These are phyloP conservation scores for Flaveria trinervia DNA, from an alignment of 129 eudicot genomes.

Conservation along the genomic window DNA sequence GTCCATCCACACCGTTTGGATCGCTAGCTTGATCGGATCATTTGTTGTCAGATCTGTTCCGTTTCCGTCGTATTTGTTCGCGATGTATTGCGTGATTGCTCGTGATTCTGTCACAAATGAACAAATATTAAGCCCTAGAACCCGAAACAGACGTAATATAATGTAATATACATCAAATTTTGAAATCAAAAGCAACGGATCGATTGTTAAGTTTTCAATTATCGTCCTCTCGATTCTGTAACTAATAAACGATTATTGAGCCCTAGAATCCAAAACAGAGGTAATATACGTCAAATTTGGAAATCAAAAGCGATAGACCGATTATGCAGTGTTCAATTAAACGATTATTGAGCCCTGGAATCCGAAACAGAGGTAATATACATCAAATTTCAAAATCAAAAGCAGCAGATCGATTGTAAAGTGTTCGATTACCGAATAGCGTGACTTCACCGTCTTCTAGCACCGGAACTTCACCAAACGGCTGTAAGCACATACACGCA, in stretches of 20 bases:
- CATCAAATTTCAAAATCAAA: background rate
- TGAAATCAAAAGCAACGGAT: background rate
- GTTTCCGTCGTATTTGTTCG: conserved; percentile 42
- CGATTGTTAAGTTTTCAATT: background rate
- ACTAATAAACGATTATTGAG: too few relatives aligned
- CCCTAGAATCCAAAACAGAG: background rate
- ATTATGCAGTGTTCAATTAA: background rate
- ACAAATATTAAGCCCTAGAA: background rate
- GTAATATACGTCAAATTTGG: background rate
- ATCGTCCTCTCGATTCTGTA: too few relatives aligned
- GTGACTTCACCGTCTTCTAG: conserved; percentile 51
- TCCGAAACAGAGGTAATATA: background rate
- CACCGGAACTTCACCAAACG: conserved; percentile 66
- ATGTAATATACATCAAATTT: background rate
- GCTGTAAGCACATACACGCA: conserved; percentile 34
- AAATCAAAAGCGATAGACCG: background rate
- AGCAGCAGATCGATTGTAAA: background rate
- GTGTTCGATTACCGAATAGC: conserved; percentile 45
- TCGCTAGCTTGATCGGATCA: conserved; percentile 43
- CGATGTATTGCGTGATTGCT: conserved; percentile 52
- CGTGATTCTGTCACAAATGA: conserved; percentile 45
- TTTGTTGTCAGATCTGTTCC: conserved; percentile 42
- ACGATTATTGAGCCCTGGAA: too few relatives aligned
- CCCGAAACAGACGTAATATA: background rate
- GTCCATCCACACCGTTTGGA: conserved; percentile 39